Base-by-base conservation (phyloP, 2,329 filamentous ascomycete species). In the Ophiostoma triangulosporum region DNA sequence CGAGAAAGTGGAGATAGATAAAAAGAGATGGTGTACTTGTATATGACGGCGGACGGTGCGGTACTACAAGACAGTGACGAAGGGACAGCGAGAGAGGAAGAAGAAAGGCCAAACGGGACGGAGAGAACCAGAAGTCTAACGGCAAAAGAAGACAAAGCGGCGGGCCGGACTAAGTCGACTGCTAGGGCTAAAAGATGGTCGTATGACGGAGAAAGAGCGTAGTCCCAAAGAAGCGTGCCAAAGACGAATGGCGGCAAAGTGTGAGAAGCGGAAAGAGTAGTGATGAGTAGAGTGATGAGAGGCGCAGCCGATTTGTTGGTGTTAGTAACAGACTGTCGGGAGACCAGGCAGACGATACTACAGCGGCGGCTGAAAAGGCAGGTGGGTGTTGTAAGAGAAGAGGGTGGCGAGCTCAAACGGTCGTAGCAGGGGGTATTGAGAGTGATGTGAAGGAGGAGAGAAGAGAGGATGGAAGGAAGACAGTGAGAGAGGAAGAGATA, bases 51-150 rank as follows among this genome's bases (percentile, higher is more conserved):
- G 29, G 43, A n/a, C 15, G 43, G 15, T 46, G 24, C 26, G 26
- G n/a, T 29, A 14, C 5, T 29, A 31, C 20, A 15, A 29, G 11
- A 22, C 5, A 7, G 15, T 36, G 35, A 36, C 35, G 35, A 36
- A 15, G 12, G 9, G 35, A 17, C n/a, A 6, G 29, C 17, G 26
- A 24, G 15, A 17, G 43, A 26, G 26, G 15, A 12, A 7, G 15
- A 46, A 9, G 22, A 46, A 20, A 8, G 3, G 24, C 8, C 43
- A 46, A 46, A 46, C 43, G 43, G 43, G 15, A 29, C 43, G 43
- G 43, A 27, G 43, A 46, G 43, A 46, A 46, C 43, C 43, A 46
- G 43, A 46, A 31, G 26, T 46, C 43, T 46, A 46, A 46, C 43
- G 43, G 43, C 43, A 46, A 29, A 46, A 29, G 43, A 27, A 46